A percentile compares a stretch with the other conserved stretches of the same genome.
Conservation (phyloP, 768 basidiomycete species). For the Kwoniella botswanensis region DNA sequence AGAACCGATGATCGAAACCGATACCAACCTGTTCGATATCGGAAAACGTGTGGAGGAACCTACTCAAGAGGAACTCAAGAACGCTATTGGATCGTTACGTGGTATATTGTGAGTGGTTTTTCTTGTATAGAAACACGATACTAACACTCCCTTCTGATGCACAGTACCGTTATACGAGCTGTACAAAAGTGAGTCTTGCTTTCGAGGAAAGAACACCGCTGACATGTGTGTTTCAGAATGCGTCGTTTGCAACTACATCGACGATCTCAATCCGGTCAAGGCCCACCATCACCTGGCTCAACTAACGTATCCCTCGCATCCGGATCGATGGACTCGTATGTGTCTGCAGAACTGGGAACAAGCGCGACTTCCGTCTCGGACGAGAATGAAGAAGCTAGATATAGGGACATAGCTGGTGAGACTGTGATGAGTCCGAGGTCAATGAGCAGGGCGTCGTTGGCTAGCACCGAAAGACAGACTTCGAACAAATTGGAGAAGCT, state of each 20-base stretch:
- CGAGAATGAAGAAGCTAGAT: conserved; percentile 22
- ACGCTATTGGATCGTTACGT: conserved; percentile 49
- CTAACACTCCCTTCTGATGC: too few relatives aligned
- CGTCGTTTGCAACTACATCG: conserved; percentile 36
- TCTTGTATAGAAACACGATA: not conserved
- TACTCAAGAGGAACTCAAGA: conserved; percentile 53
- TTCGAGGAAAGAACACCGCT: not conserved
- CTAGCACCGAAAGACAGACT: conserved; percentile 8
- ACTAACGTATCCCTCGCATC: conserved; percentile 29
- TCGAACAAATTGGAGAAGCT: conserved; percentile 20
- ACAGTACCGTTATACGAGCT: conserved; percentile 55
- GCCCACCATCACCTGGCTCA: conserved; percentile 26
- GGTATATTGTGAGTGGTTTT: conserved; percentile 53
- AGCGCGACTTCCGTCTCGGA: conserved; percentile 25
- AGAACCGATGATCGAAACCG: conserved; percentile 51
- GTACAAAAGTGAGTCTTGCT: conserved; percentile 48
- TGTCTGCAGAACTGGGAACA: conserved; percentile 24
- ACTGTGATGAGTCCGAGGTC: conserved; percentile 17
- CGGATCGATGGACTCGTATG: conserved; percentile 52
- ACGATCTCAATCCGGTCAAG: conserved; percentile 30
- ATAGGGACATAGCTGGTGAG: conserved; percentile 18
- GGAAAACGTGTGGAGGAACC: conserved; percentile 57
- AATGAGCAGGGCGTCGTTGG: conserved; percentile 15
- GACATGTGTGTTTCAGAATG: conserved; percentile 19
- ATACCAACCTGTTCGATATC: conserved; percentile 51